These are phyloP conservation scores for Staphylotrichum tortipilum DNA, from an alignment of 495 filamentous ascomycete species.

Conservation along the genomic window DNA sequence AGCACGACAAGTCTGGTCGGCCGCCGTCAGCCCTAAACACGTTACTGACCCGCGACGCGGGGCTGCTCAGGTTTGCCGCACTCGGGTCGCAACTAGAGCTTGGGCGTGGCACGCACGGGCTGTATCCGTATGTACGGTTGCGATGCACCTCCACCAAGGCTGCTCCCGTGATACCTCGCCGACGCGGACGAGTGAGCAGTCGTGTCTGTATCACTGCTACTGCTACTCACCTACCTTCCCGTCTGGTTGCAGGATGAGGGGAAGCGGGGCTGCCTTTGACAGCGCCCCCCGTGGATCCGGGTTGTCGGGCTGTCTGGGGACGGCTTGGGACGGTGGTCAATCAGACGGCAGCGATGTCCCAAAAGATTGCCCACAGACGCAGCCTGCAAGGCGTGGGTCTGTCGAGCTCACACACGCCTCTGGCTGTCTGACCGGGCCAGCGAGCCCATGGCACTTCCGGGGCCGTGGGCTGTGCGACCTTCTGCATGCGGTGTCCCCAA, in stretches of 20 bases:
- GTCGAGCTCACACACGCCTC: background rate
- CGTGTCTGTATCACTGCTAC: too few relatives aligned
- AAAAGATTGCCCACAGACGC: slow-evolving; percentile 5
- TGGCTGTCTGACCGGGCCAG: too few relatives aligned
- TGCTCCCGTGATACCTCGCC: too few relatives aligned
- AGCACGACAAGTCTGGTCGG: background rate
- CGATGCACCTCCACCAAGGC: background rate
- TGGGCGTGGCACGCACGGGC: background rate
- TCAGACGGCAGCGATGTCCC: slow-evolving; percentile 8
- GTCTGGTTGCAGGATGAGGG: background rate
- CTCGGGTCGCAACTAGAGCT: background rate
- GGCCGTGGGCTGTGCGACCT: background rate
- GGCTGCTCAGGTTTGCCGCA: background rate
- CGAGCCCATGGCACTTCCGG: background rate
- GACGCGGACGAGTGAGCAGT: too few relatives aligned
- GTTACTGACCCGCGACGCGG: background rate
- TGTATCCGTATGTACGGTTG: background rate
- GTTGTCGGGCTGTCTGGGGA: background rate
- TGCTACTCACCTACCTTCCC: too few relatives aligned
- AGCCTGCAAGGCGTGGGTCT: background rate
- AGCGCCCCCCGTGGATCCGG: background rate
- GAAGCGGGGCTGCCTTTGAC: background rate
- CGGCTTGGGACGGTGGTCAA: slow-evolving; percentile 3
- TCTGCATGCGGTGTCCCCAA: background rate
- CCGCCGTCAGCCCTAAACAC: background rate